Conservation (phyloP, 169 alveolate genomes). For the Amoebophrya sp. region DNA sequence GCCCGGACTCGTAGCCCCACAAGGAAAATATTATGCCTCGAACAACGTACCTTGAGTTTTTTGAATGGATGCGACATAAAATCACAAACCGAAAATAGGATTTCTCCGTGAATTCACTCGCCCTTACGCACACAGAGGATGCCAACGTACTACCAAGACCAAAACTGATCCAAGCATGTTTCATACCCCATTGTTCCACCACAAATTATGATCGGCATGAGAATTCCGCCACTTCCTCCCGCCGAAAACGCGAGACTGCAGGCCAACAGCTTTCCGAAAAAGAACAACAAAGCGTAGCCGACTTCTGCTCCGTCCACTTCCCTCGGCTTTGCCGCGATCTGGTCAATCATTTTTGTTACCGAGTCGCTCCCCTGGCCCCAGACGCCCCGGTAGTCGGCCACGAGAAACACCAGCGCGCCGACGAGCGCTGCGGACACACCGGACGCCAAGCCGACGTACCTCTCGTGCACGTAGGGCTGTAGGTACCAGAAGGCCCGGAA, state of each 20-base stretch:
- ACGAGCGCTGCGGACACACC: neutral
- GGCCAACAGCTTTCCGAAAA: neutral
- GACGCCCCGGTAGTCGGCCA: neutral
- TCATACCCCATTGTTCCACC: neutral
- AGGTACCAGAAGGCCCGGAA: neutral
- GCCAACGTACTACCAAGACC: too few species aligned
- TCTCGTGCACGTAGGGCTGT: neutral
- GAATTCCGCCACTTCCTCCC: neutral
- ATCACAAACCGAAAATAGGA: too few species aligned
- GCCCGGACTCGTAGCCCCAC: neutral
- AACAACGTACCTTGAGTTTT: neutral
- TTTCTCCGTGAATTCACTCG: too few species aligned
- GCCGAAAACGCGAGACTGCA: neutral
- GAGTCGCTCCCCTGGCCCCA: neutral
- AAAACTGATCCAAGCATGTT: neutral
- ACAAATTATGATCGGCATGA: neutral
- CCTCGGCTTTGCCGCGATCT: neutral
- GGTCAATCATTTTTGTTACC: neutral
- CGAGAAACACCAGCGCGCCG: neutral
- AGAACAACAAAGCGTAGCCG: neutral
- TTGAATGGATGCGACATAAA: too few species aligned
- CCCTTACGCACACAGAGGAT: too few species aligned
- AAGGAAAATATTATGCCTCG: neutral
- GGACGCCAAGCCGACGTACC: neutral
- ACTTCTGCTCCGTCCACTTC: neutral